Conservation (phyloP, 331 rosid species). For the Acacia pycnantha region DNA sequence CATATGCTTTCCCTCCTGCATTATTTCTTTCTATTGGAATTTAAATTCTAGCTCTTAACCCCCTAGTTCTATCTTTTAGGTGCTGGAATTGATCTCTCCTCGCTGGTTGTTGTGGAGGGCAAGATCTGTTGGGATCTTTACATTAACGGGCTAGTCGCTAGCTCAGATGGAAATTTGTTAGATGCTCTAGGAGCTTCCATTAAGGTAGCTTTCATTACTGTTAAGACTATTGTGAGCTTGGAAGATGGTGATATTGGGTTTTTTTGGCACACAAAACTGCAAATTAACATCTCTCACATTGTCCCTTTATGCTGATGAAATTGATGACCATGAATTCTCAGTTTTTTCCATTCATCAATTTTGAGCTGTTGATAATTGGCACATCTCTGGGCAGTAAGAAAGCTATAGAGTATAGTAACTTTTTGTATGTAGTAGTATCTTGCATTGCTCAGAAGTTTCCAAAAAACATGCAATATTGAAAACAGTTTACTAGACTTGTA, state of each 20-base stretch:
- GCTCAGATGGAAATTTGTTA: constrained; percentile 85
- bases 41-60: neutral
- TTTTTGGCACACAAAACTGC: neutral
- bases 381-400: neutral
- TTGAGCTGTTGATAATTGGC: constrained; percentile 3
- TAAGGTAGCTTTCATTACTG: constrained; percentile 50
- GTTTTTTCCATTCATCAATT: constrained; percentile 9
- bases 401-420: neutral
- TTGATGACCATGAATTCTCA: neutral
- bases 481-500: neutral
- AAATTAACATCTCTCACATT: neutral
- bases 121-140: constrained; percentile 94
- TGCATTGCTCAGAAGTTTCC: neutral
- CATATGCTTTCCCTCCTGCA: neutral
- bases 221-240: neutral
- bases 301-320: neutral
- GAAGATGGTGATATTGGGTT: neutral
- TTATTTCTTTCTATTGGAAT: neutral
- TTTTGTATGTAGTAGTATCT: neutral
- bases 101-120: constrained; percentile 68
- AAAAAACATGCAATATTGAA: neutral
- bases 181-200: constrained; percentile 89
- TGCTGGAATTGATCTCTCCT: constrained; percentile 80
- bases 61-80: constrained; percentile 37
- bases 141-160: constrained; percentile 76